Evolutionary conservation across 176 grass and related monocot species (phyloP).

Genomic region (Sorghum bicolor): DNA sequence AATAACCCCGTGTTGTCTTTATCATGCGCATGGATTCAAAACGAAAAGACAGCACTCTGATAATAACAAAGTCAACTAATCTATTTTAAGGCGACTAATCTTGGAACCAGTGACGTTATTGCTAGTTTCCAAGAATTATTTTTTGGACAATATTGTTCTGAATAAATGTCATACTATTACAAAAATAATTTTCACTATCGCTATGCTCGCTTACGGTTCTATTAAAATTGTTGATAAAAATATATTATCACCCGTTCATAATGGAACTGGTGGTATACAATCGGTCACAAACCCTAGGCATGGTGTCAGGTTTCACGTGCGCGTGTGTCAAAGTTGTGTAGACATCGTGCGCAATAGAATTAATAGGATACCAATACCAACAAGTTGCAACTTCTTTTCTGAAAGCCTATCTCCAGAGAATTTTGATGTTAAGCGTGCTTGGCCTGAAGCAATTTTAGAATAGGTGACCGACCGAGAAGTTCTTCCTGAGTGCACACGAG

Average conservation of each 20-base stretch:
- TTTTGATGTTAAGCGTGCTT: too few species aligned
- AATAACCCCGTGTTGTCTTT: conserved; percentile 36
- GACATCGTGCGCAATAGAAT: too few species aligned
- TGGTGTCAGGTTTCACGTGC: too few species aligned
- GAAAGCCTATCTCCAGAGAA: too few species aligned
- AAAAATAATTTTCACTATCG: not conserved
- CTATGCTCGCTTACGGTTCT: not conserved
- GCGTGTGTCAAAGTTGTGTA: too few species aligned
- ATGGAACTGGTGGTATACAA: not conserved
- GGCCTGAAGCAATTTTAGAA: too few species aligned
- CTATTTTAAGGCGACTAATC: conserved; percentile 17
- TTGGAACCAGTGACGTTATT: not conserved
- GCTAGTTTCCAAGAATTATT: not conserved
- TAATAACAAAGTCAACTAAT: conserved; percentile 39
- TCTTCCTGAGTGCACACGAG: too few species aligned
- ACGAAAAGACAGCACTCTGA: conserved; percentile 18
- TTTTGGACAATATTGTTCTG: not conserved
- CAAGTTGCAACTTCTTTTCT: too few species aligned
- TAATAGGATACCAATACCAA: too few species aligned
- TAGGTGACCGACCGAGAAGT: too few species aligned
- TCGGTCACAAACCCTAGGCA: too few species aligned
- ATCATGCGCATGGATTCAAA: conserved; percentile 24
- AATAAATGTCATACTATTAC: not conserved
- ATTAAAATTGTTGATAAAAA: not conserved
- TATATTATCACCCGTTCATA: not conserved